Conservation (phyloP, 73 alveolate species). For the Paramecium sexaurelia region DNA sequence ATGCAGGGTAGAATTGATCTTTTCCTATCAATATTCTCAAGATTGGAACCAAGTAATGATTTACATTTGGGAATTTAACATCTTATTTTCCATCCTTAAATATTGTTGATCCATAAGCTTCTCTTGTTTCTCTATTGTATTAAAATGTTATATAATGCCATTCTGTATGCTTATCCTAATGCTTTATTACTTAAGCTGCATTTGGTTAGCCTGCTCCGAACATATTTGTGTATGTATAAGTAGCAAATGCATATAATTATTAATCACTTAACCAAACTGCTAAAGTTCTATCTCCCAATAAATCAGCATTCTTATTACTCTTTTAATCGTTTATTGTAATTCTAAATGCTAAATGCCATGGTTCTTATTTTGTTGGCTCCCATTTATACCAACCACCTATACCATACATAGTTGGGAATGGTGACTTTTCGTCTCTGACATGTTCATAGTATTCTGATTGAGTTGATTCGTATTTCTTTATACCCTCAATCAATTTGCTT, state of each 20-base stretch:
- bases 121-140: constrained; percentile 42
- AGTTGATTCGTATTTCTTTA: constrained; percentile 33
- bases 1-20: constrained; percentile 53
- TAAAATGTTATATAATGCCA: constrained; percentile 38
- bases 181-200: neutral
- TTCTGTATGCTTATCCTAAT: constrained; percentile 25
- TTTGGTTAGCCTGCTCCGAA: constrained; percentile 43
- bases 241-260: constrained; percentile 39
- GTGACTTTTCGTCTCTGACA: constrained; percentile 2
- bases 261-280: constrained; percentile 26
- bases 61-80: neutral
- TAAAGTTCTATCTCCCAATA: constrained; percentile 40
- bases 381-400: constrained; percentile 55
- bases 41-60: constrained; percentile 42
- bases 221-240: constrained; percentile 39
- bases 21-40: constrained; percentile 30
- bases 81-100: constrained; percentile 12
- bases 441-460: neutral
- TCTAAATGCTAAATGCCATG: constrained; percentile 60
- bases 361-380: constrained; percentile 36
- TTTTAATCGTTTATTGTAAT: constrained; percentile 7
- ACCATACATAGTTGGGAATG: constrained; percentile 26
- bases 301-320: constrained; percentile 8
- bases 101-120: neutral
- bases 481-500: constrained; percentile 22